Evolutionary conservation across 306 rosid genomes (phyloP), one percentile per base, ranked within the genome.

Genomic region (Malus asiatica): DNA sequence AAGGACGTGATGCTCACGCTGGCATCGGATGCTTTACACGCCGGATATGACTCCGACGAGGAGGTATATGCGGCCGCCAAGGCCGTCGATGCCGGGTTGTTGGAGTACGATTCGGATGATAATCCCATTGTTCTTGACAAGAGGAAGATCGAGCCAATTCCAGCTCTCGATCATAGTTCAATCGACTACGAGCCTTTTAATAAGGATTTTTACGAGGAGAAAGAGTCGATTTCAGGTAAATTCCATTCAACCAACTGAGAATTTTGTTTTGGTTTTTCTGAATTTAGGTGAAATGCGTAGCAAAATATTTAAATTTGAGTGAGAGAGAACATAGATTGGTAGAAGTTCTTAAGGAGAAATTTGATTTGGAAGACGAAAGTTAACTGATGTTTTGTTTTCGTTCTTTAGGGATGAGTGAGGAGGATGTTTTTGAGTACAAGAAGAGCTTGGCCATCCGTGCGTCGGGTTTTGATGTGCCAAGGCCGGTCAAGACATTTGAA

Each of bases 11-110:
- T 90, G 71, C 71, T 95, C 76, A 91, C 97, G 53, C 84, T 95
- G 45, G 99, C 99, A 0, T 90, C 97, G 0, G 99, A 95, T 2
- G 99, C 92, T 4, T 85, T 95, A 35, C 84, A 85, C 38, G 99
- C 99, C 11, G 97, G 99, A 2, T 95, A 95, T 33, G 90, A 92
- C 70, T 92, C 99, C 14, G 99, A 95, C 16, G 97, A 95, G 78
- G 99, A 95, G 92, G 99, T 95, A 66, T 95, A 95, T 76, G 99
- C 99, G 0, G 99, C 99, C 11, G 99, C 99, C 0, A 95, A 95
- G 79, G 97, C 97, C 6, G 91, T 95, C 4, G 99, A 95, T 60
- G 99, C 97, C 11, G 99, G 97, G 60, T 40, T 88, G 93, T 1
- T 95, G 20, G 99, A 95, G 84, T 95, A 95, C 66, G 97, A 95